phyloP scores from a whole-genome alignment of 164 flowering plant genomes.

The Magnolia kwangsiensis region DNA sequence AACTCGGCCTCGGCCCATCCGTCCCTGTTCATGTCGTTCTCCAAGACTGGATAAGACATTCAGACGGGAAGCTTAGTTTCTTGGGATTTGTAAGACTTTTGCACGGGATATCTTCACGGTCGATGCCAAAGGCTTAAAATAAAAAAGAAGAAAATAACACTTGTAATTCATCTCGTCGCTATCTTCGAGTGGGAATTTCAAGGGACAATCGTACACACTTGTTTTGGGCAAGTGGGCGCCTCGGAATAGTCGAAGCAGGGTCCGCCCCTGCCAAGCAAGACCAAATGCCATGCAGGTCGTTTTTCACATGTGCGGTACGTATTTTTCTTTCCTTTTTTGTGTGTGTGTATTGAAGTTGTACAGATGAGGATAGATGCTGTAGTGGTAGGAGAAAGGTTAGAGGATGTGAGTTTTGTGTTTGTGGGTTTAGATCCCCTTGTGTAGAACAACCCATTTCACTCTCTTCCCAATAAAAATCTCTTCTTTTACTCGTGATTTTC shows the following conservation, averaged over 20 bases:
- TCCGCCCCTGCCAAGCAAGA: not conserved
- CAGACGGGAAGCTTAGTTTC: constrained; percentile 94
- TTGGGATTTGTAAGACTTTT: constrained; percentile 83
- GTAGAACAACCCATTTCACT: constrained; percentile 7
- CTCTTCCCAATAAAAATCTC: constrained; percentile 2
- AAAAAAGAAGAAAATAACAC: constrained; percentile 2
- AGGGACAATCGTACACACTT: not conserved
- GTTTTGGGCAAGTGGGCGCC: not conserved
- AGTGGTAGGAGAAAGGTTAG: constrained; percentile 1
- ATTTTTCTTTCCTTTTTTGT: not conserved
- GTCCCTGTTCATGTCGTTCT: constrained; percentile 92
- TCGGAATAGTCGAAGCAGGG: not conserved
- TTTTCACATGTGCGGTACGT: constrained; percentile 1
- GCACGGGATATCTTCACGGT: constrained; percentile 75
- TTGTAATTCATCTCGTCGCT: not conserved
- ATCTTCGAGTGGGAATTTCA: constrained; percentile 5
- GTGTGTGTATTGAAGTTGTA: constrained; percentile 38
- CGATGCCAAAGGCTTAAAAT: constrained; percentile 56
- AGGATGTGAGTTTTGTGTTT: constrained; percentile 1
- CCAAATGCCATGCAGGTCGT: constrained; percentile 3
- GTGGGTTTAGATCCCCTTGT: constrained; percentile 12
- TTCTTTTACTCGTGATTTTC: not conserved
- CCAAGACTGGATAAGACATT: constrained; percentile 90
- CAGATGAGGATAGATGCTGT: constrained; percentile 33
- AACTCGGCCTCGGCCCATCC: constrained; percentile 87